Evolutionary conservation across 1,284 basidiomycete genomes (phyloP), one percentile per base, ranked within the genome.

Genomic region (Ustilago cynodontis): DNA sequence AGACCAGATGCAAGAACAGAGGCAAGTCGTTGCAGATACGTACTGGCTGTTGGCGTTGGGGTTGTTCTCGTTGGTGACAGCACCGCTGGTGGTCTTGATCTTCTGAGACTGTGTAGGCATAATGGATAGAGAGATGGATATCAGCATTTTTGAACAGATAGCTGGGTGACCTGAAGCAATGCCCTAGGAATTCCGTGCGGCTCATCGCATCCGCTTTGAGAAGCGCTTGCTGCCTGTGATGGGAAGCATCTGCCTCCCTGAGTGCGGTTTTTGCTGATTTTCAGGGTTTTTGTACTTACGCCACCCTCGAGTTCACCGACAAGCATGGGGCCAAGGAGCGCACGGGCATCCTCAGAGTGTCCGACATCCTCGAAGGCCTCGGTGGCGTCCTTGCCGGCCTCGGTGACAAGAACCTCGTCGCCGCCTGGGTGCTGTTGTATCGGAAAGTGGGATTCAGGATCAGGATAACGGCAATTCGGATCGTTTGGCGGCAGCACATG

Each of bases 291-390:
- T 1, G 45, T 56, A 79, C 78, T 65, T 71, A 73, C 77, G 52
- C 75, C 76, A 59, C 81, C 83, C 52, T 80, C 80, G 47, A 91
- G 95, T 89, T 82, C 87, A 90, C 71, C 87, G 29, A 87, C 86
- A 54, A 84, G 81, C 79, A 87, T 86, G 45, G 85, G 82, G n/a
- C 90, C 90, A 65, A 99, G 90, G 74, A 97, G 90, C n/a, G 89
- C 91, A 68, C 96, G 92, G 18, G 96, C 97, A 87, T 99, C 97
- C 85, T 99, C 97, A 18, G 95, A 98, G 90, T 99, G 96, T 50
- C 97, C 96, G 54, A 99, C 95, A 87, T 99, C 97, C 88, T 99
- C 97, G 85, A 99, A 99, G 13, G 96, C 94, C 86, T 99, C 97
- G 49, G 96, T 97, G 29, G 94, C 95, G 87, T 99, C 95, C 93